Percentiles rank a stretch among this genome's conserved stretches.
These are phyloP conservation scores for Angomonas desouzai DNA, from an alignment of 208 protist species.

Conservation along the genomic window DNA sequence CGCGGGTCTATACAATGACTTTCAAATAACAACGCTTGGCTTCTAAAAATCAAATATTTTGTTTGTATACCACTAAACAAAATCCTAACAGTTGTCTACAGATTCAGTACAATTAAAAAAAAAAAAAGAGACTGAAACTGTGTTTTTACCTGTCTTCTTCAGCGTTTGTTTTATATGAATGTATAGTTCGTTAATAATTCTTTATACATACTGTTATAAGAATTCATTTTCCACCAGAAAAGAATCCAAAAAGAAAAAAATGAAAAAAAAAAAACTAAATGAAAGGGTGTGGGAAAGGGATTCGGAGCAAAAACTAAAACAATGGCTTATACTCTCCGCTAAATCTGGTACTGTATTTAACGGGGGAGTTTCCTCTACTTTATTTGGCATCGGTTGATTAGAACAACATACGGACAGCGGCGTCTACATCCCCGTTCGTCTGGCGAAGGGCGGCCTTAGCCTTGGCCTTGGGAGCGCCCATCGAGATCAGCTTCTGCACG, in stretches of 20 bases:
- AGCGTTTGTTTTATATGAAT: neutral
- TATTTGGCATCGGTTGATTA: constrained; percentile 2
- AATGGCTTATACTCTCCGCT: constrained; percentile 6
- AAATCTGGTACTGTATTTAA: constrained; percentile 7
- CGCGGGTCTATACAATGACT: constrained; percentile 1
- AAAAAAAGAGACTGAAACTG: neutral
- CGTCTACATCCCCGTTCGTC: constrained; percentile 49
- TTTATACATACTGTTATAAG: constrained; percentile 1
- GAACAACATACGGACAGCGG: constrained; percentile 62
- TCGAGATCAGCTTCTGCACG: constrained; percentile 71
- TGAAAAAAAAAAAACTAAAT: constrained; percentile 19
- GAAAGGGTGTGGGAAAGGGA: constrained; percentile 11
- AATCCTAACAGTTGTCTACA: neutral
- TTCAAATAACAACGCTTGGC: neutral
- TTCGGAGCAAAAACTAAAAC: constrained; percentile 20
- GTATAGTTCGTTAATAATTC: constrained; percentile 8
- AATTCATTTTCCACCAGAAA: constrained; percentile 2
- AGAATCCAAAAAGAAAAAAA: constrained; percentile 15
- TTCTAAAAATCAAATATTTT: neutral
- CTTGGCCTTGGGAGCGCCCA: constrained; percentile 58
- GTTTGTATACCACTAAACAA: constrained; percentile 9
- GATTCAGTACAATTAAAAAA: neutral
- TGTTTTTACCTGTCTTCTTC: neutral
- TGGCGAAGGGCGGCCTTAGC: constrained; percentile 69
- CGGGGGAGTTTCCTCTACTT: neutral